Base-by-base conservation (phyloP, 768 basidiomycete genomes). In the Psilocybe cyanescens region DNA sequence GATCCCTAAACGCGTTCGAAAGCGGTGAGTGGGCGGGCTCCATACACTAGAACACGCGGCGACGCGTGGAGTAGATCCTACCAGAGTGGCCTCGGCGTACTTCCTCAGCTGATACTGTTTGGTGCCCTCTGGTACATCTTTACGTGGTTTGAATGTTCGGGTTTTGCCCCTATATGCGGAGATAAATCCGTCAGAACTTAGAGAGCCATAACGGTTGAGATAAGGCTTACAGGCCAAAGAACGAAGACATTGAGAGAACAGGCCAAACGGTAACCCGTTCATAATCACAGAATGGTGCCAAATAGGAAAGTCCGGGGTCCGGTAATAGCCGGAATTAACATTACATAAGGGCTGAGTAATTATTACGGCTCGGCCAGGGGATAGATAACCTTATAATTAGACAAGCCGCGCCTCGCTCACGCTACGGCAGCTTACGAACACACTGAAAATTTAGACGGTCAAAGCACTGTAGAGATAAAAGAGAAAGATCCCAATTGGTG, bases 71-170 rank as follows among this genome's bases (percentile, higher is more conserved):
- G 17, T 57, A 16, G 63, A 61, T 62, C 82, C 71, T 75, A 92
- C 95, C 73, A 96, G 78, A 30, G 95, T 97, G n/a, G 94, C 94
- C 72, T 95, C 95, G 7, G 95, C 95, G 71, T 96, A 99, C 81
- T 98, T 98, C 75, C 97, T 89, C 65, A 99, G 81, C 78, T 99
- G 97, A 74, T 96, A 98, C 73, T 98, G 97, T 76, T 97, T 97
- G 41, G 96, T 97, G 44, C 96, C 96, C 74, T 97, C 95, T 4
- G 95, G 92, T 24, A 95, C 90, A 73, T 94, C 93, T 76, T 92
- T 95, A 69, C 95, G 90, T 30, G 97, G 97, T 72, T 96, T 97
- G 85, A 99, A 98, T 16, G 97, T 95, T 58, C 94, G 88, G 39
- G 92, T 93, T 79, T 95, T 95, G 45, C 91, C 93, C 49, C 94